A percentile compares a stretch with the other conserved stretches of the same genome.
These are phyloP conservation scores for Kwoniella botswanensis DNA, from an alignment of 768 basidiomycete genomes.

Conservation along the genomic window DNA sequence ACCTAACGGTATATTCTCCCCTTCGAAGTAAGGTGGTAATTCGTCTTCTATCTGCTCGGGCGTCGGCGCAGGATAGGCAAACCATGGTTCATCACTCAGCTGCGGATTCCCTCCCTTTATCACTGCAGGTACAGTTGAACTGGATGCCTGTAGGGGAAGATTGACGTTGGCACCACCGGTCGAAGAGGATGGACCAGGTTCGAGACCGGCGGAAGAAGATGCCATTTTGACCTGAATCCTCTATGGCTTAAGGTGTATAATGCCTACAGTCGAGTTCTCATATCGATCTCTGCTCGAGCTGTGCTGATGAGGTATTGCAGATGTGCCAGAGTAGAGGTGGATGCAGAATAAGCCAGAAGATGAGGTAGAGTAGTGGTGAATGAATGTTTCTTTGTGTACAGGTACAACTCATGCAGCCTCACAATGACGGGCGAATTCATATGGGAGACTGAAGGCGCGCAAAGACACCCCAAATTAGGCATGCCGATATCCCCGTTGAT, in stretches of 20 bases:
- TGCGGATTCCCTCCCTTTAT: slow-evolving; percentile 37
- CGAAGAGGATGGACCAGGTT: neutral
- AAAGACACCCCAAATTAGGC: no score
- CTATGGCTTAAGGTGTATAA: neutral
- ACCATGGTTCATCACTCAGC: slow-evolving; percentile 43
- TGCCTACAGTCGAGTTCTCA: neutral
- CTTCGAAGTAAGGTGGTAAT: slow-evolving; percentile 47
- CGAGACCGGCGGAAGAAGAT: slow-evolving; percentile 11
- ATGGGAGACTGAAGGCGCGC: no score
- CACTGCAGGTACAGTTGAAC: neutral
- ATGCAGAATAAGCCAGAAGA: neutral
- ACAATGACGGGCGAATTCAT: neutral
- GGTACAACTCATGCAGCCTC: no score
- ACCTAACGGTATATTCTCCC: slow-evolving; percentile 44
- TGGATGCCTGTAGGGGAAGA: neutral
- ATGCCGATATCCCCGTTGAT: neutral
- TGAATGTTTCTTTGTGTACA: neutral
- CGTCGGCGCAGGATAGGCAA: slow-evolving; percentile 46
- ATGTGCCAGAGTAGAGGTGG: no score
- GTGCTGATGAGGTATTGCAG: neutral
- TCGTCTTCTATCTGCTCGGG: slow-evolving; percentile 42
- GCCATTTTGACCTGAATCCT: slow-evolving; percentile 5
- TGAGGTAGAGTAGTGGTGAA: neutral
- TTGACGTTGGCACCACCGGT: neutral
- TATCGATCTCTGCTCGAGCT: neutral